Evolutionary conservation across 208 protist genomes (phyloP).

Genomic region (Borovskyia barvae): DNA sequence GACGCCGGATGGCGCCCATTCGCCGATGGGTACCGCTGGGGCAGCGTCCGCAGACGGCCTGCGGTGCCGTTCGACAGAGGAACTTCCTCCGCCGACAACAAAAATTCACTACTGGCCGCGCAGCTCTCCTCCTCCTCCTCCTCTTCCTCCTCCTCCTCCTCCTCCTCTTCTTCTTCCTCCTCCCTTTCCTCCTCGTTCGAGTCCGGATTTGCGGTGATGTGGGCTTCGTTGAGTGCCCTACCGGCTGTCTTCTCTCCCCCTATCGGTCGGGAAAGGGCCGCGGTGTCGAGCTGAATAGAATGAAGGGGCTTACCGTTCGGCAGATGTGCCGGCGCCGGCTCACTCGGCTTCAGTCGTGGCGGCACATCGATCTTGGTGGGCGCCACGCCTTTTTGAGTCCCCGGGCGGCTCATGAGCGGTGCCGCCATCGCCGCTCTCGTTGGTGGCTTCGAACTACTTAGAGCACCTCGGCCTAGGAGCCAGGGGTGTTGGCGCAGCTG

Average conservation of each 20-base stretch:
- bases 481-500: conserved; percentile 77
- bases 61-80: too few relatives aligned
- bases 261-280: conserved; percentile 2
- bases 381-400: neutral
- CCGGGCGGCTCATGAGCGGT: neutral
- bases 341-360: conserved; percentile 1
- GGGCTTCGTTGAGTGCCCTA: too few relatives aligned
- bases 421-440: neutral
- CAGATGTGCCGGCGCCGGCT: neutral
- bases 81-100: too few relatives aligned
- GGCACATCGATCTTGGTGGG: neutral
- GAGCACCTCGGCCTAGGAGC: conserved; percentile 27
- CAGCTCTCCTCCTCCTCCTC: too few relatives aligned
- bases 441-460: neutral
- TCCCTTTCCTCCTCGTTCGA: too few relatives aligned
- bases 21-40: conserved; percentile 7
- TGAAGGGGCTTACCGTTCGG: conserved; percentile 7
- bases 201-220: too few relatives aligned
- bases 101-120: too few relatives aligned
- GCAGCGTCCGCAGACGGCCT: too few relatives aligned
- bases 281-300: conserved; percentile 24
- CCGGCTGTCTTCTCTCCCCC: neutral
- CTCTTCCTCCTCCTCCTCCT: too few relatives aligned
- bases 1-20: neutral
- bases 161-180: too few relatives aligned